Evolutionary conservation across 495 filamentous ascomycete genomes (phyloP).

Genomic region (Cercophora samala): DNA sequence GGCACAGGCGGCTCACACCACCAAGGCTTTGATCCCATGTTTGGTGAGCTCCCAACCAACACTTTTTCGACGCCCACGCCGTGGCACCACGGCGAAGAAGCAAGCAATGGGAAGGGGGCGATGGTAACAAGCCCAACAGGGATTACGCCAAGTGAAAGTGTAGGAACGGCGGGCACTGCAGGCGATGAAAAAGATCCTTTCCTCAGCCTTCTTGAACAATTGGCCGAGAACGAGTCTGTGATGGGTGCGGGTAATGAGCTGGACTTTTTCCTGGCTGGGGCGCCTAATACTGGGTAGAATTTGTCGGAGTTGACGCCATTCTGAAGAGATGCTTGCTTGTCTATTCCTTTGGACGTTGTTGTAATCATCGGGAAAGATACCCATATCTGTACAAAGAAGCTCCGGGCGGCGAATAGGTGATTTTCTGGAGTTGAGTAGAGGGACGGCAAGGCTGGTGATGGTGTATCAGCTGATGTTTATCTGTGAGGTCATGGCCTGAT

Average conservation of each 20-base stretch:
- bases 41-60: constrained; percentile 47
- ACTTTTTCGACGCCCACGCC: constrained; percentile 44
- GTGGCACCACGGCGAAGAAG: constrained; percentile 41
- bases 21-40: constrained; percentile 55
- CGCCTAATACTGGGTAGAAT: constrained; percentile 10
- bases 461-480: not conserved
- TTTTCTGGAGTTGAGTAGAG: not conserved
- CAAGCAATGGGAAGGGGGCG: constrained; percentile 16
- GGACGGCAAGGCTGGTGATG: not conserved
- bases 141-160: constrained; percentile 41
- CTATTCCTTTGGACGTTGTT: not conserved
- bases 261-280: constrained; percentile 56
- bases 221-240: constrained; percentile 69
- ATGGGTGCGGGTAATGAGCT: constrained; percentile 56
- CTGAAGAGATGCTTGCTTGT: not conserved
- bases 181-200: constrained; percentile 73
- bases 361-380: not conserved
- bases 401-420: not conserved
- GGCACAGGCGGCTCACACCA: constrained; percentile 24
- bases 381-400: constrained; percentile 3
- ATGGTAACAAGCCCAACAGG: constrained; percentile 37
- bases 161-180: constrained; percentile 29
- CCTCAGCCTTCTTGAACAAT: constrained; percentile 70
- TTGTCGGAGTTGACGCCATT: not conserved
- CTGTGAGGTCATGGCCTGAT: not conserved